phyloP scores from a whole-genome alignment of 257 asterid species.

The Pogostemon cablin region DNA sequence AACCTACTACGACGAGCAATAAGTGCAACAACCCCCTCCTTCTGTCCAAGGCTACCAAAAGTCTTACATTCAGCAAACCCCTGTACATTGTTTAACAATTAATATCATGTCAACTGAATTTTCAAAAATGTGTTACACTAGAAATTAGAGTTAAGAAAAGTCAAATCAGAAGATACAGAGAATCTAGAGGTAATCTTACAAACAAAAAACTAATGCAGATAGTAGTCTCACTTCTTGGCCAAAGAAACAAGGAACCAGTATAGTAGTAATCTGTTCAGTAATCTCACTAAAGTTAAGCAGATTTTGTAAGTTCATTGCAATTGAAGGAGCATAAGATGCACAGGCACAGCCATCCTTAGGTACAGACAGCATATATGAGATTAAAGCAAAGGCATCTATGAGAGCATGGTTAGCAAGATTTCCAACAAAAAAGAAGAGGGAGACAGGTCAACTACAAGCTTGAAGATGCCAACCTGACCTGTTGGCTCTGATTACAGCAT shows the following conservation, averaged over 20 bases:
- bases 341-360: slow-evolving; percentile 19
- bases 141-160: slow-evolving; percentile 19
- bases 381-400: neutral
- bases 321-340: neutral
- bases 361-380: slow-evolving; percentile 4
- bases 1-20: slow-evolving; percentile 96
- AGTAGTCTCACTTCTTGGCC: slow-evolving; percentile 9
- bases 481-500: neutral
- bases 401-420: neutral
- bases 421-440: neutral
- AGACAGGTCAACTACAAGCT: slow-evolving; percentile 2
- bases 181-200: neutral
- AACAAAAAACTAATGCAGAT: neutral
- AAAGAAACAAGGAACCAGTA: slow-evolving; percentile 4
- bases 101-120: slow-evolving; percentile 36
- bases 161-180: slow-evolving; percentile 21
- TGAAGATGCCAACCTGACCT: slow-evolving; percentile 13
- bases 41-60: slow-evolving; percentile 96
- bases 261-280: slow-evolving; percentile 3
- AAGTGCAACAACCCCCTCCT: slow-evolving; percentile 94
- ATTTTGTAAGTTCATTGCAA: slow-evolving; percentile 11
- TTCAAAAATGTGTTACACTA: slow-evolving; percentile 10
- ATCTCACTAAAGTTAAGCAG: neutral
- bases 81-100: slow-evolving; percentile 53
- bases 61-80: slow-evolving; percentile 88